Conservation (phyloP, 768 basidiomycete species). For the Sistotremastrum niveocremeum region DNA sequence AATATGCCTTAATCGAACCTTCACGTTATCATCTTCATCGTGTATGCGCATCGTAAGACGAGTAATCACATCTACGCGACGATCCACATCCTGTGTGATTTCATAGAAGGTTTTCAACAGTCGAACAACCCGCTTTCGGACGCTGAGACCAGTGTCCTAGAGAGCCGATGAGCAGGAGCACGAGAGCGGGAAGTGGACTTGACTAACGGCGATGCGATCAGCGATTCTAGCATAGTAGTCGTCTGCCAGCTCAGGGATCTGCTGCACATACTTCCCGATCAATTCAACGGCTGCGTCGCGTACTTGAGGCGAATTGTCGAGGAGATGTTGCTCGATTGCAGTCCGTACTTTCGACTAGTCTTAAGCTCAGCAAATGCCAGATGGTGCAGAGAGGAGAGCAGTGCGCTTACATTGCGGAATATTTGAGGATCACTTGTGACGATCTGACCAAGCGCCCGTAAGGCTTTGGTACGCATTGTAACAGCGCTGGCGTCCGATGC, state of each 20-base stretch:
- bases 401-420: constrained; percentile 47
- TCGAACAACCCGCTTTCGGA: constrained; percentile 94
- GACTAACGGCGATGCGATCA: constrained; percentile 75
- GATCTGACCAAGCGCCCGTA: constrained; percentile 80
- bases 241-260: constrained; percentile 73
- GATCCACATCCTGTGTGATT: constrained; percentile 42
- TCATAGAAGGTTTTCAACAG: constrained; percentile 73
- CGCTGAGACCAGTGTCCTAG: constrained; percentile 88
- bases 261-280: constrained; percentile 94
- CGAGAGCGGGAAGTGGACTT: neutral
- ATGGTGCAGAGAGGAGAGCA: neutral
- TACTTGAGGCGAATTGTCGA: constrained; percentile 90
- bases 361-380: constrained; percentile 2
- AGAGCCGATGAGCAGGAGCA: neutral
- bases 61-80: constrained; percentile 67
- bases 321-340: constrained; percentile 79
- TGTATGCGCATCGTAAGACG: constrained; percentile 72
- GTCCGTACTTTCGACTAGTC: constrained; percentile 61
- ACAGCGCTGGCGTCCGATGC: constrained; percentile 79
- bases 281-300: constrained; percentile 95
- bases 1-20: too few species aligned
- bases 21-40: constrained; percentile 92
- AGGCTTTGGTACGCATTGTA: constrained; percentile 88
- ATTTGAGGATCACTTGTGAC: constrained; percentile 81
- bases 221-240: constrained; percentile 84